Evolutionary conservation across 768 basidiomycete species (phyloP).

Genomic region (Podaxis sp.): DNA sequence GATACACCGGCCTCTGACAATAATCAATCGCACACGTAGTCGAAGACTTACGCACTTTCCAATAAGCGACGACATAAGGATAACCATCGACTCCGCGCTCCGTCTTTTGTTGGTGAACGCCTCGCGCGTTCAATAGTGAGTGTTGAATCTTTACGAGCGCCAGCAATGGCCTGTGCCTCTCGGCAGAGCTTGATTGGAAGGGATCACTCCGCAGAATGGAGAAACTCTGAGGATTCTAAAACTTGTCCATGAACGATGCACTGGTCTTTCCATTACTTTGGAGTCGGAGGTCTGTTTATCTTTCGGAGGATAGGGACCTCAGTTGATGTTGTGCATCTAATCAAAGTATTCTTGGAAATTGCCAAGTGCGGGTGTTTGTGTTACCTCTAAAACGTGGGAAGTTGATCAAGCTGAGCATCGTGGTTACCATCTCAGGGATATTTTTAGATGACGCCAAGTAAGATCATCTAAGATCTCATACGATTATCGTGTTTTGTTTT

Average conservation of each 20-base stretch:
- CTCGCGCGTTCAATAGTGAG: not conserved
- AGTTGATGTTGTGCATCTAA: not conserved
- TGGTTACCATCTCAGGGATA: not conserved
- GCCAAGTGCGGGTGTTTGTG: not conserved
- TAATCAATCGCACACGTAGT: not conserved
- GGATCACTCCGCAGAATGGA: no score
- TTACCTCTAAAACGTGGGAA: not conserved
- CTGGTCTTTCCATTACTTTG: not conserved
- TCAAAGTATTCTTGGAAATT: not conserved
- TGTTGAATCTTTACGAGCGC: no score
- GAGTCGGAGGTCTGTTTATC: not conserved
- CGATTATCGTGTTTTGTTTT: not conserved
- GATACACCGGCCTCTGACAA: not conserved
- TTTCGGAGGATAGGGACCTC: not conserved
- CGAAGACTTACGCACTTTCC: not conserved
- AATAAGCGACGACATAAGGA: not conserved
- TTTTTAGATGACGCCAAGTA: conserved; percentile 4
- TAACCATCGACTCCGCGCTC: not conserved
- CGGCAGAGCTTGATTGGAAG: no score
- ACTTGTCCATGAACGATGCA: no score
- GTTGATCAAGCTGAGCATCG: not conserved
- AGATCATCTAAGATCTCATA: not conserved
- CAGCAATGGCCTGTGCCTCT: no score
- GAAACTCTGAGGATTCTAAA: no score
- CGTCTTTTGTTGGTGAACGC: not conserved